These are phyloP conservation scores for Aureobasidium sp. DNA, from an alignment of 2,329 filamentous ascomycete species.

Conservation along the genomic window DNA sequence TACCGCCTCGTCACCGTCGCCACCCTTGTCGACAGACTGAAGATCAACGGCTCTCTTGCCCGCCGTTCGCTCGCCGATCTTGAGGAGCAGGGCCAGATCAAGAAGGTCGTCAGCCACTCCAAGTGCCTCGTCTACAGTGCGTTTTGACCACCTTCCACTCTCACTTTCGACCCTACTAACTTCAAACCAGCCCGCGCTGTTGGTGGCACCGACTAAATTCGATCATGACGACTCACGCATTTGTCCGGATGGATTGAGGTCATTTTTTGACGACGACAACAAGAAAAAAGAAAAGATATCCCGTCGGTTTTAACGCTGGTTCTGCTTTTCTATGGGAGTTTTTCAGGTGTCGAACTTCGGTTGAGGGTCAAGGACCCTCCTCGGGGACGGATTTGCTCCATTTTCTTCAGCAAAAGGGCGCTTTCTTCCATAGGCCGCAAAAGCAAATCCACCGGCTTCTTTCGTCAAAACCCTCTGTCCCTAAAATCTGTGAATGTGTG, in stretches of 20 bases:
- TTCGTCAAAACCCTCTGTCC: slow-evolving; percentile 7
- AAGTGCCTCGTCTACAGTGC: slow-evolving; percentile 97
- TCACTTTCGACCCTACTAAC: not conserved
- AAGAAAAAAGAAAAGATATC: slow-evolving; percentile 12
- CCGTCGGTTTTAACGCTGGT: slow-evolving; percentile 4
- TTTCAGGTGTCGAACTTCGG: slow-evolving; percentile 12
- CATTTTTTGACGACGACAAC: slow-evolving; percentile 14
- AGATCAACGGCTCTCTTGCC: slow-evolving; percentile 98
- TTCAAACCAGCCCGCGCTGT: slow-evolving; percentile 21
- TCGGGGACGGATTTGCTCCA: slow-evolving; percentile 5
- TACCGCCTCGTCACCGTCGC: slow-evolving; percentile 99
- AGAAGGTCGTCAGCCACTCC: slow-evolving; percentile 93
- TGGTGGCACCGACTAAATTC: slow-evolving; percentile 22
- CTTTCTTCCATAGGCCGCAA: slow-evolving; percentile 13
- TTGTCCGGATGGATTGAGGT: slow-evolving; percentile 11
- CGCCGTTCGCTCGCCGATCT: slow-evolving; percentile 83
- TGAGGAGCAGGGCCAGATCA: slow-evolving; percentile 97
- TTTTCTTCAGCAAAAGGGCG: not conserved
- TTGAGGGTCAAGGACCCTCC: not conserved
- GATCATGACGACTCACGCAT: slow-evolving; percentile 9
- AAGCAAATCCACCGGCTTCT: slow-evolving; percentile 15
- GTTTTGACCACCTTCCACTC: slow-evolving; percentile 29
- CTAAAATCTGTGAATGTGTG: not conserved
- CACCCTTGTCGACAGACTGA: slow-evolving; percentile 97
- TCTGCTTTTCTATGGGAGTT: slow-evolving; percentile 13